phyloP scores from a whole-genome alignment of 2,329 filamentous ascomycete species.

The Venturiaceae sp. region DNA sequence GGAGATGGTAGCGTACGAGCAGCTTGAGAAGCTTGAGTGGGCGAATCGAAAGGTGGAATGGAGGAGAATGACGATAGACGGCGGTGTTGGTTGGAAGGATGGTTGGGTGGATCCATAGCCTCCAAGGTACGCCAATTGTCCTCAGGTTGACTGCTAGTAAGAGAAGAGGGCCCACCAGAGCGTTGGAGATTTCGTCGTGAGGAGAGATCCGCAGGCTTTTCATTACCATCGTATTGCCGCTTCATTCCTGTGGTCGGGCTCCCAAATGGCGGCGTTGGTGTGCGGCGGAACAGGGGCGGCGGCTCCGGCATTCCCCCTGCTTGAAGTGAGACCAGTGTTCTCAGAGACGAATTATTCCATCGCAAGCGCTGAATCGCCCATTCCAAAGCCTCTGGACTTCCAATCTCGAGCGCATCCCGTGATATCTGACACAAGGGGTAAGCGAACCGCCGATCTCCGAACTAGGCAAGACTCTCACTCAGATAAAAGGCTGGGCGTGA shows the following conservation, averaged over 20 bases:
- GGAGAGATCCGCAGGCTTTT: background rate
- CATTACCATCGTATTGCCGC: background rate
- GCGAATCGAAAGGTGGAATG: background rate
- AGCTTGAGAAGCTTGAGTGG: constrained; percentile 3
- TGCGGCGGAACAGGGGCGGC: background rate
- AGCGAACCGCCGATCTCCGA: background rate
- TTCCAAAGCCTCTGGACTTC: constrained; percentile 5
- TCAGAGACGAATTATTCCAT: constrained; percentile 8
- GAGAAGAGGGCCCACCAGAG: background rate
- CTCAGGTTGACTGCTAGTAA: background rate
- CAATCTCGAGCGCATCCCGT: constrained; percentile 3
- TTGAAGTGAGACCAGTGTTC: background rate
- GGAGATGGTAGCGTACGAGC: constrained; percentile 14
- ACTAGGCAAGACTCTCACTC: background rate
- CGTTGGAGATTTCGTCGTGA: background rate
- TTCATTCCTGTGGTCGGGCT: background rate
- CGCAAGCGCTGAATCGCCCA: constrained; percentile 7
- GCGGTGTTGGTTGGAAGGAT: background rate
- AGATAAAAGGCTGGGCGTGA: background rate
- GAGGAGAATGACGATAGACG: background rate
- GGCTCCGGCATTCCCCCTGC: background rate
- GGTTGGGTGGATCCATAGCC: constrained; percentile 2
- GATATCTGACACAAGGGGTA: constrained; percentile 1
- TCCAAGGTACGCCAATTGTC: constrained; percentile 1
- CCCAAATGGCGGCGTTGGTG: background rate